These are phyloP conservation scores for Conoideocrella luteorostrata DNA, from an alignment of 2,329 filamentous ascomycete genomes.

Conservation along the genomic window DNA sequence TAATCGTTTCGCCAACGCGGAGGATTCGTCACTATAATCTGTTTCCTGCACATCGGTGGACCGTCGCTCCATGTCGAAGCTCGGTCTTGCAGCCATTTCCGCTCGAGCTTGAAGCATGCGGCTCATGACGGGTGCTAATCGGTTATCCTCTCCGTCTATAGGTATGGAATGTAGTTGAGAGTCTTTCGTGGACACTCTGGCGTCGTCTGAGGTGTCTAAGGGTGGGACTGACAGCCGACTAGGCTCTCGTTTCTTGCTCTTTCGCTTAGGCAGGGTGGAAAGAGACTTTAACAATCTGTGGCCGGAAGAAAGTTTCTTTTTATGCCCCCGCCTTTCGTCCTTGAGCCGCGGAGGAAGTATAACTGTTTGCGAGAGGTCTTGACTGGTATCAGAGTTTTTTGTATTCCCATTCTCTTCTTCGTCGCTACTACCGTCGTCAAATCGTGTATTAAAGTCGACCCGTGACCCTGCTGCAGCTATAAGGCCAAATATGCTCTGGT, in stretches of 20 bases:
- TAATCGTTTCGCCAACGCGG: conserved; percentile 61
- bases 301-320: conserved; percentile 53
- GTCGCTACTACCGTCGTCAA: conserved; percentile 73
- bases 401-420: conserved; percentile 59
- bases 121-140: conserved; percentile 66
- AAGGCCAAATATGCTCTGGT: conserved; percentile 90
- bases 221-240: conserved; percentile 33
- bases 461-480: conserved; percentile 82
- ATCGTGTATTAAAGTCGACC: conserved; percentile 74
- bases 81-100: conserved; percentile 53
- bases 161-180: conserved; percentile 15
- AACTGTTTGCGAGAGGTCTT: conserved; percentile 35
- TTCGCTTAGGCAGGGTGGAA: conserved; percentile 48
- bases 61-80: conserved; percentile 46
- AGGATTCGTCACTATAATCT: conserved; percentile 35
- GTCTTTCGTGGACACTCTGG: conserved; percentile 19
- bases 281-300: conserved; percentile 61
- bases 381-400: conserved; percentile 38
- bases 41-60: conserved; percentile 32
- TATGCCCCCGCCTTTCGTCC: conserved; percentile 35
- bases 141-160: conserved; percentile 28
- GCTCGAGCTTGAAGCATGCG: conserved; percentile 69
- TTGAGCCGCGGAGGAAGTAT: conserved; percentile 29
- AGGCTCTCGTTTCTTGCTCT: conserved; percentile 33
- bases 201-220: conserved; percentile 24